Percentiles rank a stretch among this genome's conserved stretches.
Evolutionary conservation across 2,329 filamentous ascomycete species (phyloP).

Genomic region (Tolypocladium ovalisporum): DNA sequence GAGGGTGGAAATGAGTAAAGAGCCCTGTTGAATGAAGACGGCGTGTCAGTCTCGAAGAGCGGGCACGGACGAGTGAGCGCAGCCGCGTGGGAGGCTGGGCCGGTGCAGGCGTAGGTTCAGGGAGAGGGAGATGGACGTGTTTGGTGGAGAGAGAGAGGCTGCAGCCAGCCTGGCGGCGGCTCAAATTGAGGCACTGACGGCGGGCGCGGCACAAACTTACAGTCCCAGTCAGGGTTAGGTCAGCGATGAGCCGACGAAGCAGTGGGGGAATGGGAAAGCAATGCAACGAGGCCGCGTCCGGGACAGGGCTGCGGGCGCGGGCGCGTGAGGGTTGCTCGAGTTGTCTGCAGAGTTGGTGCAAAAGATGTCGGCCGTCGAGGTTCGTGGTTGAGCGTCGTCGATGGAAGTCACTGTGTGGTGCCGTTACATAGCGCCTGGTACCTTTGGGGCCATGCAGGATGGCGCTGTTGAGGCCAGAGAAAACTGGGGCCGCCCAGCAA

Average conservation of each 20-base stretch:
- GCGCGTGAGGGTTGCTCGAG: slow-evolving; percentile 1
- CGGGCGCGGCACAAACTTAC: slow-evolving; percentile 14
- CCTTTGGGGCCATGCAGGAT: slow-evolving; percentile 17
- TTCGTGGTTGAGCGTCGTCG: slow-evolving; percentile 2
- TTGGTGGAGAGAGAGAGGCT: slow-evolving; percentile 4
- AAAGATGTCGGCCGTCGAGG: not conserved
- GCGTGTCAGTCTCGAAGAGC: not conserved
- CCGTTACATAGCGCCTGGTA: slow-evolving; percentile 21
- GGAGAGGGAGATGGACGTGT: slow-evolving; percentile 3
- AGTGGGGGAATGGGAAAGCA: slow-evolving; percentile 11
- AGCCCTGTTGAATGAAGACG: not conserved
- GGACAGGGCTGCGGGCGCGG: not conserved
- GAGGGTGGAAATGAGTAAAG: not conserved
- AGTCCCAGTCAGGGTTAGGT: slow-evolving; percentile 21
- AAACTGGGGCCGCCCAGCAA: slow-evolving; percentile 5
- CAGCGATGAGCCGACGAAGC: slow-evolving; percentile 29
- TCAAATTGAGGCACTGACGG: slow-evolving; percentile 26
- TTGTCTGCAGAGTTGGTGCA: not conserved
- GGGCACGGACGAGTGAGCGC: not conserved
- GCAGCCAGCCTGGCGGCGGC: slow-evolving; percentile 9
- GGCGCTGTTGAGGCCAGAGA: slow-evolving; percentile 10
- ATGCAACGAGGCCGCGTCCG: not conserved
- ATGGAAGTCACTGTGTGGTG: slow-evolving; percentile 23
- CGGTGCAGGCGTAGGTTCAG: not conserved
- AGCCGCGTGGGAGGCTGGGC: not conserved